A percentile compares a stretch with the other conserved stretches of the same genome.
Conservation (phyloP, 495 filamentous ascomycete species). For the Penicillium coprophilum region DNA sequence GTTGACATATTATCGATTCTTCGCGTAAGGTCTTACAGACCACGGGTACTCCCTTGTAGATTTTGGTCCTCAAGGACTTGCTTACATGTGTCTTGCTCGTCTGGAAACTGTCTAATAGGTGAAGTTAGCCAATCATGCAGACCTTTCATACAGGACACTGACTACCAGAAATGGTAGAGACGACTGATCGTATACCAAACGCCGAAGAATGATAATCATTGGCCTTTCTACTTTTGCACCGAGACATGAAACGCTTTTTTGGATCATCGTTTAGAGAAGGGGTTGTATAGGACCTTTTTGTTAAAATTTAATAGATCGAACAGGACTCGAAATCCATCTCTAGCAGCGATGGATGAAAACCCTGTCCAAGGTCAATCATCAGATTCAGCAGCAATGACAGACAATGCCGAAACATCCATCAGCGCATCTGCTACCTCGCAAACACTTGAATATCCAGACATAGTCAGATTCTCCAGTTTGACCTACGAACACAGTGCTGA, state of each 20-base stretch:
- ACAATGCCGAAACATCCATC: neutral
- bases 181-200: no score
- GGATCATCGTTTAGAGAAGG: neutral
- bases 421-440: neutral
- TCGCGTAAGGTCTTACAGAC: neutral
- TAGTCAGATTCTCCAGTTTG: slow-evolving; percentile 5
- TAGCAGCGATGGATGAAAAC: neutral
- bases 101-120: no score
- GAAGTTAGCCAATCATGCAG: no score
- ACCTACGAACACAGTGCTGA: slow-evolving; percentile 32
- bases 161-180: no score
- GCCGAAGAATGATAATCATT: no score
- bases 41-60: neutral
- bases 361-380: neutral
- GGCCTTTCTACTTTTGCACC: no score
- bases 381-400: neutral
- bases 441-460: neutral
- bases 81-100: no score
- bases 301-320: no score
- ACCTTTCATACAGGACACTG: no score
- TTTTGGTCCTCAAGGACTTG: neutral
- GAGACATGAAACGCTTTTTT: no score
- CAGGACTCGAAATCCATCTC: neutral
- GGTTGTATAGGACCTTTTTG: neutral
- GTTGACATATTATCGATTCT: neutral